These are phyloP conservation scores for Globisporangium middletonii DNA, from an alignment of 352 stramenopile species.

Conservation along the genomic window DNA sequence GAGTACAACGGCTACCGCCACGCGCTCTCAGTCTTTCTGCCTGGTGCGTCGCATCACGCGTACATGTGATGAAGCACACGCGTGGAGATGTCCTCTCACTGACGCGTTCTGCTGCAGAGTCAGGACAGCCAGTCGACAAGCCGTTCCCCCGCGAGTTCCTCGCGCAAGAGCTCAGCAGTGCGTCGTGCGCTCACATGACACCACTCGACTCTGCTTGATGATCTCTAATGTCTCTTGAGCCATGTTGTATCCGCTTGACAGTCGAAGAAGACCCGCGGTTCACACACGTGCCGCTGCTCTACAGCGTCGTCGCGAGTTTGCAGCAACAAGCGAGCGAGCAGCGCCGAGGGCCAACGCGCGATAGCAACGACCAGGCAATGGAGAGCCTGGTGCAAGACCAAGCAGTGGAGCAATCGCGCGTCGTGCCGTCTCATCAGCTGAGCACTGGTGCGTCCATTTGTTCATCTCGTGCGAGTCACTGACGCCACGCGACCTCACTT, in stretches of 20 bases:
- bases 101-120: slow-evolving; percentile 30
- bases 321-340: slow-evolving; percentile 29
- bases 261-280: slow-evolving; percentile 63
- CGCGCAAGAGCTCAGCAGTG: slow-evolving; percentile 72
- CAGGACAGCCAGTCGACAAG: slow-evolving; percentile 70
- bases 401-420: background rate
- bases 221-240: background rate
- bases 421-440: background rate
- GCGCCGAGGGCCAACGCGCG: background rate
- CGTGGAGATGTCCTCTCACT: background rate
- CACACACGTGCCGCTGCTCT: slow-evolving; percentile 72
- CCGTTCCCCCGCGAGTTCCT: slow-evolving; percentile 81
- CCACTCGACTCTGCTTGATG: background rate
- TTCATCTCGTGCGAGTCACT: background rate
- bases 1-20: slow-evolving; percentile 92
- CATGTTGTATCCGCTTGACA: slow-evolving; percentile 7
- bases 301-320: slow-evolving; percentile 62
- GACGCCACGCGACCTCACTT: background rate
- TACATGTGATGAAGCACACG: background rate
- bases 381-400: too few species aligned
- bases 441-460: background rate
- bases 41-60: slow-evolving; percentile 23
- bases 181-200: background rate
- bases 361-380: background rate
- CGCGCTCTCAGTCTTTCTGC: slow-evolving; percentile 81